Evolutionary conservation across 192 early-diverging fungal species (phyloP).

Genomic region (Backusella luteola): DNA sequence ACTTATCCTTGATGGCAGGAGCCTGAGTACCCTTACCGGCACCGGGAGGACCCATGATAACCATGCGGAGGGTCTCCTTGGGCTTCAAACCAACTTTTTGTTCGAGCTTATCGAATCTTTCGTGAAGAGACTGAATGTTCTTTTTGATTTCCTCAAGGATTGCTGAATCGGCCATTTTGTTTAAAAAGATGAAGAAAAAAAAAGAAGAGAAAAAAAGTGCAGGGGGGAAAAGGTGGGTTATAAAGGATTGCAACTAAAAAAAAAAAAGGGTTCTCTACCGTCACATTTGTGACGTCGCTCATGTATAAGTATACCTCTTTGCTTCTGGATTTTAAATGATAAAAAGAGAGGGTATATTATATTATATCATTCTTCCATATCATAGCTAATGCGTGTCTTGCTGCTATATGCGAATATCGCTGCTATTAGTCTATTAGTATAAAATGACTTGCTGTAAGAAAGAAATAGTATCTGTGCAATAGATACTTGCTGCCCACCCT

Average conservation of each 20-base stretch:
- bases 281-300: not conserved
- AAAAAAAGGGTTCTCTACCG: not conserved
- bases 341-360: not conserved
- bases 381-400: no score
- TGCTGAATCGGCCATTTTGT: constrained; percentile 33
- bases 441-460: not conserved
- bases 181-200: not conserved
- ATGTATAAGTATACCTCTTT: not conserved
- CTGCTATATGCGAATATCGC: no score
- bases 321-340: not conserved
- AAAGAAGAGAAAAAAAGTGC: not conserved
- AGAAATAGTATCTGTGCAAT: not conserved
- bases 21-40: constrained; percentile 84
- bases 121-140: constrained; percentile 39
- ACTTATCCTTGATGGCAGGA: constrained; percentile 93
- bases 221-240: not conserved
- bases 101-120: constrained; percentile 40
- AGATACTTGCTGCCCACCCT: not conserved
- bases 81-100: constrained; percentile 32
- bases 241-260: not conserved
- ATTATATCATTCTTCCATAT: no score
- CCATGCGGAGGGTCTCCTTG: constrained; percentile 57
- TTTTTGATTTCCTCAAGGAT: constrained; percentile 46
- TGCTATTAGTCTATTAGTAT: no score
- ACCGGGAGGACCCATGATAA: constrained; percentile 93